Conservation (phyloP, 2,329 filamentous ascomycete species). For the Cladophialophora carrionii region DNA sequence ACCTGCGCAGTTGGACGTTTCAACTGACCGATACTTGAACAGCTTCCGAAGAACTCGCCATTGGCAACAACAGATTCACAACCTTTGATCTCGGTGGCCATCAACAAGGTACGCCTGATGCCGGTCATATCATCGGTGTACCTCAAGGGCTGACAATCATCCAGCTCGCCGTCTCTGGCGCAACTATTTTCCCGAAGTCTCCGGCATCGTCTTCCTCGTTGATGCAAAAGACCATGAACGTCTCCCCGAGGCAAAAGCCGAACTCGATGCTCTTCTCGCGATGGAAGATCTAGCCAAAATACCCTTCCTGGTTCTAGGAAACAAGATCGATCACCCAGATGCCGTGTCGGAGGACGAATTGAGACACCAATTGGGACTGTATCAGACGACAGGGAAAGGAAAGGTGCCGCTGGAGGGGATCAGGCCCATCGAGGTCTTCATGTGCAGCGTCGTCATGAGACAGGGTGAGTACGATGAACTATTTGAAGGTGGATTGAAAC, state of each 20-base stretch:
- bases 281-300: constrained; percentile 98
- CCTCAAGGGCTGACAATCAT: neutral
- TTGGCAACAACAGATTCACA: constrained; percentile 91
- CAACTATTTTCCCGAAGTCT: constrained; percentile 95
- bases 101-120: constrained; percentile 71
- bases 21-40: constrained; percentile 23
- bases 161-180: constrained; percentile 90
- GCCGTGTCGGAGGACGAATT: constrained; percentile 95
- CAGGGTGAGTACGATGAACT: constrained; percentile 66
- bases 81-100: constrained; percentile 93
- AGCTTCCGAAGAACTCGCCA: constrained; percentile 90
- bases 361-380: constrained; percentile 86
- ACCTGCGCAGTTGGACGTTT: neutral
- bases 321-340: constrained; percentile 99
- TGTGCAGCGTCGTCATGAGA: constrained; percentile 98
- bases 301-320: constrained; percentile 92
- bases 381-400: constrained; percentile 95
- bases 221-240: constrained; percentile 97
- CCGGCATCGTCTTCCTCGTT: constrained; percentile 95
- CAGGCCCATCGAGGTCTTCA: constrained; percentile 94
- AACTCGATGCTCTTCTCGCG: constrained; percentile 89
- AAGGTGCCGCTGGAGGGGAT: constrained; percentile 91
- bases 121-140: neutral
- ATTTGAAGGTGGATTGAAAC: constrained; percentile 8
- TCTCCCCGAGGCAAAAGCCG: constrained; percentile 90